Evolutionary conservation across 306 rosid genomes (phyloP), one percentile per base, ranked within the genome.

Genomic region (Vigna reflexopilosa): DNA sequence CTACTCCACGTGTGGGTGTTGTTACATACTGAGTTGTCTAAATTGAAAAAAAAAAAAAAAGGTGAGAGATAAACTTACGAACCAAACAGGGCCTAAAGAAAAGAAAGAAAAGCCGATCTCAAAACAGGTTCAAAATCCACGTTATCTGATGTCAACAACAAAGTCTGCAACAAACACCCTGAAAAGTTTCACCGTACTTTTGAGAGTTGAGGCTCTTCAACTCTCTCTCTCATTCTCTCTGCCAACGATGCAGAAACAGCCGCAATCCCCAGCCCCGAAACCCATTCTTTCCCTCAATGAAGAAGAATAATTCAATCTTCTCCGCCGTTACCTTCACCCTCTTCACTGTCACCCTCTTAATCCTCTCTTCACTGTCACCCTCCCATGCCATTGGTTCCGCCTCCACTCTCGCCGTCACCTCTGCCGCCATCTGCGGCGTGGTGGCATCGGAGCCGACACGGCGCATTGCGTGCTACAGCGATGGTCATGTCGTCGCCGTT

Each of bases 381-480:
- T 63, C 65, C 45, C 51, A 76, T 70, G 89, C 98, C 34, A 80
- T 92, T 62, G 96, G 96, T 77, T 89, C 98, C 72, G 96, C 93
- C 59, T 78, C 91, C 79, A 90, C 99, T 50, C 86, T 95, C 56
- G 94, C 99, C 56, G 65, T 90, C 58, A 83, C 66, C 72, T 84
- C 96, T 85, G 68, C 75, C 77, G 81, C 88, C 32, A 91, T 95
- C 22, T 95, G 99, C 73, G 99, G 98, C 80, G 16, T 95, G 28
- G 86, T 87, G 10, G 85, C 96, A 20, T 76, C 40, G 34, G 65
- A 86, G 40, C 58, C 77, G 1, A 81, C 68, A 1, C 90, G 80
- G 17, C 82, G 89, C 78, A 89, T 95, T 81, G 70, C 79, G 40
- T 95, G 99, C 77, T 89, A 82, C 85, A 85, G 80, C 0, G 28